Evolutionary conservation across 2,329 filamentous ascomycete species (phyloP), one percentile per base, ranked within the genome.

Genomic region (Didymosphaeria variabile): DNA sequence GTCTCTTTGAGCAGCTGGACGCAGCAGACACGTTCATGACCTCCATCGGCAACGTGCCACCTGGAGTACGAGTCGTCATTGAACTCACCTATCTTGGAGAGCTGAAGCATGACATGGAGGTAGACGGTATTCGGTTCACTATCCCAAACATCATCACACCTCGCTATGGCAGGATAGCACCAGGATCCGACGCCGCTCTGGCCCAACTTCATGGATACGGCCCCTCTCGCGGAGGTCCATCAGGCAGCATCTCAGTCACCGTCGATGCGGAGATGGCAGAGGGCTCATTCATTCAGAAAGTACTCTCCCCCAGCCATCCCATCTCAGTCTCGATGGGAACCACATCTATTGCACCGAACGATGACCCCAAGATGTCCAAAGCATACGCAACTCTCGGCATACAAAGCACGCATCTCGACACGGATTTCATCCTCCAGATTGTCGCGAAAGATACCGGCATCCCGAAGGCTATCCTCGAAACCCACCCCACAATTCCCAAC

Each of bases 41-140:
- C 0, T 87, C 84, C 0, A 79, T 93, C 0, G 90, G 90, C 10
- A 92, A 91, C 64, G 83, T 93, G 0, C 87, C 88, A 0, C 82
- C 86, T 0, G 82, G 82, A 0, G 83, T 85, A 17, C 83, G 80
- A 36, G 79, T 91, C 36, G 73, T 82, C 7, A 84, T 92, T 7
- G 82, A 89, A 12, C 86, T 92, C 58, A 86, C 82, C 0, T 92
- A 91, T 63, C 81, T 91, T 5, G 88, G 87, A 2, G 90, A 93
- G 72, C 81, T 93, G 57, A 91, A 91, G 77, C 88, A 92, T 66
- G 90, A 92, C 70, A 85, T 87, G 46, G 86, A 89, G 63, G 81
- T 86, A 3, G 88, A 93, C 69, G 89, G 89, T 6, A 80, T 90
- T 29, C 85, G 89, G 7, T 90, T 90, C 71, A 92, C 86, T 5